phyloP scores from a whole-genome alignment of 2,329 filamentous ascomycete species.

The Penicillium sp. region DNA sequence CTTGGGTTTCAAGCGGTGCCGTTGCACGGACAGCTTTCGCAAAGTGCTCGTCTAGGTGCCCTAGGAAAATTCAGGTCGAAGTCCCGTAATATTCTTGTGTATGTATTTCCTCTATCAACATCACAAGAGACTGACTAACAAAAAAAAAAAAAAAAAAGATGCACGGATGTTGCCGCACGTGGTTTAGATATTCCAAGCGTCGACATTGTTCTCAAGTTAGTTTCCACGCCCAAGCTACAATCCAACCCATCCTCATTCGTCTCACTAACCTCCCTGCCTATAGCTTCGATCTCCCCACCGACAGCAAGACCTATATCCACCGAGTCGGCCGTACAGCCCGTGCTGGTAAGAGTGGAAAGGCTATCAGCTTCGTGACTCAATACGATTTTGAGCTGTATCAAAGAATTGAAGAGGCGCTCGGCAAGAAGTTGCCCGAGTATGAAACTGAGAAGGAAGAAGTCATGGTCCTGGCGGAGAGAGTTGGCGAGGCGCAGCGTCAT shows the following conservation, averaged over 20 bases:
- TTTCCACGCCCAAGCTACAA: too few relatives aligned
- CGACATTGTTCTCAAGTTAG: conserved; percentile 75
- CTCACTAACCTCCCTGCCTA: not conserved
- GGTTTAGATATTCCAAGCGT: conserved; percentile 94
- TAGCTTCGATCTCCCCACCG: conserved; percentile 75
- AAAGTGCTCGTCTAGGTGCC: conserved; percentile 82
- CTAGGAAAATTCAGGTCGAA: conserved; percentile 80
- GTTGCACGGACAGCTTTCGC: conserved; percentile 87
- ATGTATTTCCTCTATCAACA: too few relatives aligned
- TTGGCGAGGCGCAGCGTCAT: conserved; percentile 81
- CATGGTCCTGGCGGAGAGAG: conserved; percentile 76
- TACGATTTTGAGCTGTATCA: conserved; percentile 83
- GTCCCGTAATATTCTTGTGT: conserved; percentile 77
- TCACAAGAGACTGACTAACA: too few relatives aligned
- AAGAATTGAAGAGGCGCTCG: conserved; percentile 80
- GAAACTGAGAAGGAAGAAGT: conserved; percentile 78
- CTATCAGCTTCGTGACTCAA: conserved; percentile 81
- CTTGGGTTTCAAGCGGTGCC: conserved; percentile 91
- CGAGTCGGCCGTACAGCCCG: conserved; percentile 85
- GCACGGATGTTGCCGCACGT: conserved; percentile 90
- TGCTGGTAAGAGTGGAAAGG: conserved; percentile 81
- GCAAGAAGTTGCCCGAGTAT: conserved; percentile 74
- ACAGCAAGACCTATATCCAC: conserved; percentile 90
- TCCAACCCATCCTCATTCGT: not conserved
- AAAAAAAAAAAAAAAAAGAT: too few relatives aligned